Base-by-base conservation (phyloP, 257 asterid genomes). In the Petunia axillaris region DNA sequence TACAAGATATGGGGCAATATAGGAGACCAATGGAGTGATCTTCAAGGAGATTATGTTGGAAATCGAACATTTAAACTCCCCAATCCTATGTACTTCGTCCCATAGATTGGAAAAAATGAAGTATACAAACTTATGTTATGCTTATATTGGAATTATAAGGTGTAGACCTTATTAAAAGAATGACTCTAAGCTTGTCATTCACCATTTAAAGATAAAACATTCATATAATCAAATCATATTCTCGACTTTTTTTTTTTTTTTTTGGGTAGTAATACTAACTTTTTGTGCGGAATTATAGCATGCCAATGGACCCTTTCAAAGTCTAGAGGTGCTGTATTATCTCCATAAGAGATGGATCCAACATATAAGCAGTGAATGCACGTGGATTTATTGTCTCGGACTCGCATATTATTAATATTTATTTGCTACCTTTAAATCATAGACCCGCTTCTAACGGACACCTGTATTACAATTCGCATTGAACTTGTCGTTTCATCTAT, bases 1-100 rank as follows among this genome's bases (percentile, higher is more conserved):
- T 89, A 87, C 85, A 85, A 85, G 78, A 85, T 90, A 80, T 86
- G 91, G 92, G 94, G 94, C 50, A 90, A 90, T 14, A 86, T 86
- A 14, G 92, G 94, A 67, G 94, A 90, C 79, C 92, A 90, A 44
- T 90, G 94, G 94, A 87, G 88, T 83, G 94, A 90, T 83, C 88
- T 90, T 65, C 88, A 81, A 64, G 94, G 92, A 62, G 89, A 89
- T 1, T 77, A 44, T 76, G 70, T 65, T 0, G 94, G 94, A 54
- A 83, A 85, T 53, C 91, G 90, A 71, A 86, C 92, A 70, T 90
- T 90, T 66, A 89, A 90, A 82, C 87, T 90, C 37, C 92, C 94
- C 46, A 90, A 90, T 85, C 92, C 92, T 25, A 89, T 89, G 92
- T 90, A 90, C 82, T 87, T 88, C 76, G 83, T 91, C 80, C 96